Evolutionary conservation across 768 basidiomycete genomes (phyloP).

Genomic region (Polyporus arcularius): DNA sequence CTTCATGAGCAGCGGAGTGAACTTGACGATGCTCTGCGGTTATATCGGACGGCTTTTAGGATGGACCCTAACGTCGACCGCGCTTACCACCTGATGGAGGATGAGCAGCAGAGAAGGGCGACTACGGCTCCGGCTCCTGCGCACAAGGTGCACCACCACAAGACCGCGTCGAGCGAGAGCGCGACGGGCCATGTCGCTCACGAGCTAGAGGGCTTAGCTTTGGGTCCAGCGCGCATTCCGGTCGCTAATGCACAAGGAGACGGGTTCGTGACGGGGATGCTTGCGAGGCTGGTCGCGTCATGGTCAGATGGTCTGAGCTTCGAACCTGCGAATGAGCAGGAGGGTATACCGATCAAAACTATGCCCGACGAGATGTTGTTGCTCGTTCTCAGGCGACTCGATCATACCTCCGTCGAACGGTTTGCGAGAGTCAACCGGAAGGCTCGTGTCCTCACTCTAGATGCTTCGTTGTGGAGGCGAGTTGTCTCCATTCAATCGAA

Average conservation of each 20-base stretch:
- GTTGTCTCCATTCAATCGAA: constrained; percentile 15
- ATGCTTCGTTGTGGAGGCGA: constrained; percentile 76
- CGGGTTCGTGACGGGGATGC: constrained; percentile 37
- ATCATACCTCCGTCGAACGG: constrained; percentile 69
- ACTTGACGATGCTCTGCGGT: constrained; percentile 69
- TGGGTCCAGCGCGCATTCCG: constrained; percentile 5
- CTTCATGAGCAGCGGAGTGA: constrained; percentile 72
- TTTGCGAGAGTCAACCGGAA: constrained; percentile 76
- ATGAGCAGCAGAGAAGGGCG: constrained; percentile 18
- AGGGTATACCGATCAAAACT: constrained; percentile 51
- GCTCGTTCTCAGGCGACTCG: constrained; percentile 63
- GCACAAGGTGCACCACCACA: constrained; percentile 12
- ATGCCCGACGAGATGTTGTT: constrained; percentile 82
- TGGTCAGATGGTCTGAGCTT: constrained; percentile 59
- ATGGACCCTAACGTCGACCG: constrained; percentile 76
- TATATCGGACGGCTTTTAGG: constrained; percentile 83
- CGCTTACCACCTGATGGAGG: constrained; percentile 63
- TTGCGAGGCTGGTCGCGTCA: constrained; percentile 48
- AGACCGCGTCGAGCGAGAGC: constrained; percentile 4
- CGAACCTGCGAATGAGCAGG: constrained; percentile 66
- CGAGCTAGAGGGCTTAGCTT: constrained; percentile 11
- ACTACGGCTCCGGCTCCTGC: not conserved
- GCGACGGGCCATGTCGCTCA: constrained; percentile 15
- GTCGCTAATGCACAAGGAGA: constrained; percentile 14
- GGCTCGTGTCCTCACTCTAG: constrained; percentile 71